Evolutionary conservation across 202 grass and related monocot species (phyloP), one percentile per base, ranked within the genome.

Genomic region (Brachypodium distachyon): DNA sequence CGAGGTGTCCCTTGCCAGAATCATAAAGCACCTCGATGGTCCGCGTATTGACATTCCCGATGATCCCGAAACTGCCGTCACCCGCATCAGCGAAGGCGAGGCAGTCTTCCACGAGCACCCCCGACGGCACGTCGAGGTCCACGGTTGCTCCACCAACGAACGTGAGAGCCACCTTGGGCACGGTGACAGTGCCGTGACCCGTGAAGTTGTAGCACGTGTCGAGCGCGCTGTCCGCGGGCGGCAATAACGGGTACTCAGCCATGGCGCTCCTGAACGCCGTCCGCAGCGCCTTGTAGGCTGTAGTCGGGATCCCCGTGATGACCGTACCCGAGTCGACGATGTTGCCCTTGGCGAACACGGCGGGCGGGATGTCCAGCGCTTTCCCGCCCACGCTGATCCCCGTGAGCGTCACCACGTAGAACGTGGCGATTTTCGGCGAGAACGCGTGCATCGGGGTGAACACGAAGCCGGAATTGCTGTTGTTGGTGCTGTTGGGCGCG

Each of bases 131-230:
- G 22, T 87, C 71, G 1, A 96, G 74, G 12, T 81, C 59, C 16
- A 90, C 19, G 1, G 77, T 80, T 5, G 52, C 32, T 11, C 42
- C 68, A 2, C 81, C 86, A 13, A 17, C 18, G 63, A 92, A 90
- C 1, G 64, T 44, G 56, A 92, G 42, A 0, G 74, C 19, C 1
- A 96, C 76, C 23, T 41, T 64, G 25, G 92, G 92, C 37, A 82
- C 70, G 12, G 51, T 36, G 46, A 83, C 59, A 4, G 36, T 80
- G 23, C 64, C 55, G 28, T 62, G 7, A 0, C 81, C 86, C 4
- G 89, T 83, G 8, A 92, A 67, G 74, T 96, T 68, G 36, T 89
- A 96, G 83, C 89, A 96, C 0, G 92, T 96, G 61, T 90, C 84
- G 0, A 90, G 83, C 17, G 23, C 75, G 1, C 42, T 70, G 6